A percentile compares a stretch with the other conserved stretches of the same genome.
phyloP scores from a whole-genome alignment of 2,329 filamentous ascomycete species.

The Alternaria brassicae region DNA sequence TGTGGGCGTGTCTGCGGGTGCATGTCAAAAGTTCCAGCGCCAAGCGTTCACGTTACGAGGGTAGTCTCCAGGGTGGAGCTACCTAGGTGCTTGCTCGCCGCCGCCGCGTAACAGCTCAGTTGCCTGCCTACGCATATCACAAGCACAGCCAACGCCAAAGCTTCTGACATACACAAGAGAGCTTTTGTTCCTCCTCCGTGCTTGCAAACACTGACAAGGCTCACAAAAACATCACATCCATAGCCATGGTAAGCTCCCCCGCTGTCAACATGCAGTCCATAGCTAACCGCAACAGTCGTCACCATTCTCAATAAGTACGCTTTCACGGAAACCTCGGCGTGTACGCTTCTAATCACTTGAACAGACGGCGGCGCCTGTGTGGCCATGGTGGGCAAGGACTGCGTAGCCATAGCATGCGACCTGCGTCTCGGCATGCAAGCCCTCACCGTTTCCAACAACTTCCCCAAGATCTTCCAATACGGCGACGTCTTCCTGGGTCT shows the following conservation, averaged over 20 bases:
- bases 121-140: slow-evolving; percentile 25
- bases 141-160: slow-evolving; percentile 9
- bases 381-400: slow-evolving; percentile 99
- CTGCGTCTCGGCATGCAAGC: slow-evolving; percentile 96
- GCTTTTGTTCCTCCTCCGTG: neutral
- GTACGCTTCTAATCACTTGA: slow-evolving; percentile 16
- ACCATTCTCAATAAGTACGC: slow-evolving; percentile 91
- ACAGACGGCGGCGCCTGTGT: slow-evolving; percentile 93
- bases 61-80: slow-evolving; percentile 14
- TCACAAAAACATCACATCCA: slow-evolving; percentile 21
- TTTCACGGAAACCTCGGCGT: slow-evolving; percentile 13
- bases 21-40: slow-evolving; percentile 20
- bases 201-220: neutral
- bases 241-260: slow-evolving; percentile 50
- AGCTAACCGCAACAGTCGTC: slow-evolving; percentile 69
- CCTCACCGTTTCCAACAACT: slow-evolving; percentile 98
- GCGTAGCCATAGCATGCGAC: slow-evolving; percentile 98
- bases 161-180: neutral
- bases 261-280: slow-evolving; percentile 5
- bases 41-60: slow-evolving; percentile 14
- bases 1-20: slow-evolving; percentile 3
- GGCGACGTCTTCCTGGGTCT: slow-evolving; percentile 94
- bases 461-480: slow-evolving; percentile 99
- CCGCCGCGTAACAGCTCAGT: slow-evolving; percentile 30
- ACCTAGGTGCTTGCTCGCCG: slow-evolving; percentile 4